Conservation (phyloP, 495 filamentous ascomycete species). For the Talaromyces borbonicus region DNA sequence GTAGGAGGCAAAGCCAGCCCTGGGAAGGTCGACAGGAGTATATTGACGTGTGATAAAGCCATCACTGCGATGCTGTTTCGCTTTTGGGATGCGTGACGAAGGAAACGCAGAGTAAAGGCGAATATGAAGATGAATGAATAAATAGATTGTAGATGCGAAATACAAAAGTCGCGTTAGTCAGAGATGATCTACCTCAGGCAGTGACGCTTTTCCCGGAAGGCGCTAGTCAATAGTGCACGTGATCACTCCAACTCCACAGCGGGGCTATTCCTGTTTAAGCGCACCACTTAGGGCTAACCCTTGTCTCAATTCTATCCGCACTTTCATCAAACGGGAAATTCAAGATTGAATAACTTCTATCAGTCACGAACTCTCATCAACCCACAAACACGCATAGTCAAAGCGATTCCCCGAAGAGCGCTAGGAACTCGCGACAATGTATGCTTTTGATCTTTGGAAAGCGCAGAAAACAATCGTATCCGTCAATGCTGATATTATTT, state of each 20-base stretch:
- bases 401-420: conserved; percentile 51
- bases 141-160: no score
- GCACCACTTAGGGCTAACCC: conserved; percentile 31
- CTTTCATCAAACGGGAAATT: conserved; percentile 24
- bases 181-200: no score
- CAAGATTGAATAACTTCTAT: neutral
- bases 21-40: conserved; percentile 72
- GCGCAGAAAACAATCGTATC: neutral
- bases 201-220: neutral
- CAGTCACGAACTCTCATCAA: conserved; percentile 5
- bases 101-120: no score
- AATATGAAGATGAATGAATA: no score
- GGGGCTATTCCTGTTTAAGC: neutral
- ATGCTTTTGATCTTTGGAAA: conserved; percentile 12
- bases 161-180: no score
- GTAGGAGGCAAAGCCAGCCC: conserved; percentile 75
- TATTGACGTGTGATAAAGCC: conserved; percentile 49
- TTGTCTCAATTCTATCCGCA: conserved; percentile 25
- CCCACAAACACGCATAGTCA: conserved; percentile 30
- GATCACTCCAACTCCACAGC: neutral
- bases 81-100: no score
- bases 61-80: conserved; percentile 1
- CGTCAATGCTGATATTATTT: conserved; percentile 9
- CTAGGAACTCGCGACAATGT: conserved; percentile 54
- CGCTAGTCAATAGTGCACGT: neutral